Base-by-base conservation (phyloP, 441 rosid genomes). In the Raphanus hybrid region DNA sequence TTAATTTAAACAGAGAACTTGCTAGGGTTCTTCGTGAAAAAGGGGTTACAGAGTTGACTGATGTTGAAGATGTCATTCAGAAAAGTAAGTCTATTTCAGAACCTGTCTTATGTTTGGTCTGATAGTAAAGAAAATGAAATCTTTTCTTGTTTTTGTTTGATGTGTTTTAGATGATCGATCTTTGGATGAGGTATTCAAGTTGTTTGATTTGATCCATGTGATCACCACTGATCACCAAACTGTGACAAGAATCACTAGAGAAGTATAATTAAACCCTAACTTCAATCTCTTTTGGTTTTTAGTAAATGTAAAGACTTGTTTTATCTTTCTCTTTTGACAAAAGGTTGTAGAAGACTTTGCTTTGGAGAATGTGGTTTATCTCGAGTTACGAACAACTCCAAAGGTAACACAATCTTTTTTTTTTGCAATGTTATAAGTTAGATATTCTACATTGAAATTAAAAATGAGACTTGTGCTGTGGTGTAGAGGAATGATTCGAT, bases 261-360 rank as follows among this genome's bases (percentile, higher is more conserved):
- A 96, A 82, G 99, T 93, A 86, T 6, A 69, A 39, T 6, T 8
- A 39, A 20, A 16, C n/a, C 18, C 67, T 70, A 59, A 1, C 68
- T 71, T 58, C 64, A 37, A 1, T 34, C 50, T 11, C 34, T 43
- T 64, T 11, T 26, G 12, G 34, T 54, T 72, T 14, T 23, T 16
- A 7, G 3, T 20, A 14, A 67, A 6, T 61, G n/a, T 55, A 2
- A 37, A n/a, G 59, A 8, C 15, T 57, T 70, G 27, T 8, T 1
- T 69, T 7, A 43, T 52, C 57, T 61, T 54, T 10, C 43, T 9
- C 52, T 18, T 8, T 66, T 43, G 8, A 41, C 78, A 26, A 23
- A 29, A 96, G 99, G 99, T 96, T 64, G 82, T 93, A 34, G 93
- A 93, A 86, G 99, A 96, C 73, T 96, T 96, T 86, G 97, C 89